A percentile compares a stretch with the other conserved stretches of the same genome.
Evolutionary conservation across 768 basidiomycete genomes (phyloP).

Genomic region (Cystofilobasidium ferigula): DNA sequence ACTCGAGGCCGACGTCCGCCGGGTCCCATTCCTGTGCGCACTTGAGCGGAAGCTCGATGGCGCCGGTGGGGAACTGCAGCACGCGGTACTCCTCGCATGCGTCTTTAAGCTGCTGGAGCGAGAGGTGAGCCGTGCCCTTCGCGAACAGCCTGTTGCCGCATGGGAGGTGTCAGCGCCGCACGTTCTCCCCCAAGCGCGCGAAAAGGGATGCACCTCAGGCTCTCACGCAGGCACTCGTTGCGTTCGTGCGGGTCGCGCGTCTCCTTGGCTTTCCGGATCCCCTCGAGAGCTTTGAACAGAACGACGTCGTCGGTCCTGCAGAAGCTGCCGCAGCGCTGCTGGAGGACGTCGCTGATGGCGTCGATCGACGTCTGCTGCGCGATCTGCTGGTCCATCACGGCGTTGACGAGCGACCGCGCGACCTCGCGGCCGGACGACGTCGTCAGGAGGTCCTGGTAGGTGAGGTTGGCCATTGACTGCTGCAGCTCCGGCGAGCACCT

Average conservation of each 20-base stretch:
- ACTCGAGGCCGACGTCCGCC: conserved; percentile 49
- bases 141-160: conserved; percentile 57
- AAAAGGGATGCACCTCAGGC: conserved; percentile 54
- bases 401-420: conserved; percentile 80
- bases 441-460: conserved; percentile 79
- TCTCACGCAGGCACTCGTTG: conserved; percentile 70
- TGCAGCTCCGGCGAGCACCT: conserved; percentile 69
- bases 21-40: conserved; percentile 71
- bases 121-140: conserved; percentile 74
- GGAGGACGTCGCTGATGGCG: conserved; percentile 86
- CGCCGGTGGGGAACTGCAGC: conserved; percentile 71
- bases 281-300: conserved; percentile 95
- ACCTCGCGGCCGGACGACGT: conserved; percentile 73
- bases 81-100: conserved; percentile 81
- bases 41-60: conserved; percentile 68
- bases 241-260: conserved; percentile 61
- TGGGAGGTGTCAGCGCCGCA: neutral
- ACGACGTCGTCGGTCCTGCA: conserved; percentile 97
- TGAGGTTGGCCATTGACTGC: conserved; percentile 55
- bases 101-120: conserved; percentile 72
- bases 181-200: neutral
- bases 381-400: conserved; percentile 95
- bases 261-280: conserved; percentile 77
- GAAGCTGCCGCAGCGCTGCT: conserved; percentile 91
- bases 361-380: conserved; percentile 95